Conservation (phyloP, 371 early-diverging fungal genomes). For the Mucor circinelloides region DNA sequence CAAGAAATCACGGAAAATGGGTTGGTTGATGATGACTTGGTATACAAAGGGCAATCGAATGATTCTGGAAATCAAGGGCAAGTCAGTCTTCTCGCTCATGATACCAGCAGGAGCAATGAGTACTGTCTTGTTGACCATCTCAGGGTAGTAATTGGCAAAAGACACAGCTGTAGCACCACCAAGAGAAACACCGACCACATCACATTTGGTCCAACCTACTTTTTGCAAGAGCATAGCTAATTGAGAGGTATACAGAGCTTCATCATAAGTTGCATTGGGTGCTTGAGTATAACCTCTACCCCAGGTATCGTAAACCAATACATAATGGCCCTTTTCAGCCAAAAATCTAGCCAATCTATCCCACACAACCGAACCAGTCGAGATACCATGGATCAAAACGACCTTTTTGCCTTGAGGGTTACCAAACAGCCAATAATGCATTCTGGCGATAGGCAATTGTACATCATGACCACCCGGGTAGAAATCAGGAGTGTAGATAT, state of each 20-base stretch:
- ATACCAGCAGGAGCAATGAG: conserved; percentile 61
- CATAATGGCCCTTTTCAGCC: conserved; percentile 48
- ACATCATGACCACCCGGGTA: conserved; percentile 42
- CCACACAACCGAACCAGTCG: conserved; percentile 36
- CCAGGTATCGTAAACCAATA: conserved; percentile 57
- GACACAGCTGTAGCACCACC: conserved; percentile 58
- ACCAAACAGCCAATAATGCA: conserved; percentile 60
- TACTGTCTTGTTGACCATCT: conserved; percentile 48
- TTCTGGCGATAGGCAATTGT: conserved; percentile 46
- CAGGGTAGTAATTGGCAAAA: conserved; percentile 53
- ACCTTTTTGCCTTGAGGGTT: conserved; percentile 49
- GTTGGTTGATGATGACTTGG: conserved; percentile 17
- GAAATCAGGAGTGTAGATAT: conserved; percentile 34
- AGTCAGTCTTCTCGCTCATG: conserved; percentile 28
- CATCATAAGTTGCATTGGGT: conserved; percentile 46
- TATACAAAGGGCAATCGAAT: conserved; percentile 16
- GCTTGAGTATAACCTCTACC: conserved; percentile 59
- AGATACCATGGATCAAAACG: conserved; percentile 62
- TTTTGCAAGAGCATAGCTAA: conserved; percentile 49
- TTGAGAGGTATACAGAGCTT: conserved; percentile 53
- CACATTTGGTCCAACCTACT: conserved; percentile 50
- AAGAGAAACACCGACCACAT: conserved; percentile 54
- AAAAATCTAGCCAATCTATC: conserved; percentile 30
- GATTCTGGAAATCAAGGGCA: conserved; percentile 34
- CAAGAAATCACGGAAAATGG: conserved; percentile 19